Conservation (phyloP, 1,139 yeast species). For the Protomyces arabidopsidicola region DNA sequence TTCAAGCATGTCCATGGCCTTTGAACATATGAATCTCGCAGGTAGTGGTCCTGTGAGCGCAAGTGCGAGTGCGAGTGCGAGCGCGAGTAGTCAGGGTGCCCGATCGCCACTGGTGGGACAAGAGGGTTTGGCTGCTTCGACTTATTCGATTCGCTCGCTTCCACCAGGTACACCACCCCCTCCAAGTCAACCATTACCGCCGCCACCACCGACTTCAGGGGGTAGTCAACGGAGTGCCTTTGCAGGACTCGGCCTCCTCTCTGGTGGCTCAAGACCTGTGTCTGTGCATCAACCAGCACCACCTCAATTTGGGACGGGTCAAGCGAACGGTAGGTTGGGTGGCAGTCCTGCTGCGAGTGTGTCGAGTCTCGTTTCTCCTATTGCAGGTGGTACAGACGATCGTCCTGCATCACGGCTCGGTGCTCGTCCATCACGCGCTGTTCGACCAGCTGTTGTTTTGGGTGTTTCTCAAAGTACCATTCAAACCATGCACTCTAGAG, state of each 20-base stretch:
- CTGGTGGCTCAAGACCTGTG: background rate
- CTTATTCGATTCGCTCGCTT: background rate
- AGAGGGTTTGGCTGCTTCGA: background rate
- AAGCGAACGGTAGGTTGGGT: too few species aligned
- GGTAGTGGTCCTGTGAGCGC: background rate
- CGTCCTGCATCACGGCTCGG: background rate
- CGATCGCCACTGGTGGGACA: background rate
- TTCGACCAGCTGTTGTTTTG: slow-evolving; percentile 12
- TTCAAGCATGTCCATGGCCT: slow-evolving; percentile 16
- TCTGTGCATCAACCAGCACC: background rate
- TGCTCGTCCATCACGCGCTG: background rate
- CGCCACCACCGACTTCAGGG: slow-evolving; percentile 1
- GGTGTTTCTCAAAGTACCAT: slow-evolving; percentile 24
- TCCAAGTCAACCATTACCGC: slow-evolving; percentile 23
- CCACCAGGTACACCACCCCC: slow-evolving; percentile 13
- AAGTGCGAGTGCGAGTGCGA: background rate
- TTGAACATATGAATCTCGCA: slow-evolving; percentile 7
- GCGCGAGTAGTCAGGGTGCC: background rate
- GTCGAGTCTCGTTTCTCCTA: background rate
- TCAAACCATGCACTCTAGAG: slow-evolving; percentile 3
- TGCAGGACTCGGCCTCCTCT: background rate
- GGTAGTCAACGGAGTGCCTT: background rate
- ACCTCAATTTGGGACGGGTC: too few species aligned
- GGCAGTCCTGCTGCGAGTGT: background rate
- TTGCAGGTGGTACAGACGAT: background rate